A percentile compares a stretch with the other conserved stretches of the same genome.
Conservation (phyloP, 352 stramenopile genomes). For the Phytophthora agathidicida region DNA sequence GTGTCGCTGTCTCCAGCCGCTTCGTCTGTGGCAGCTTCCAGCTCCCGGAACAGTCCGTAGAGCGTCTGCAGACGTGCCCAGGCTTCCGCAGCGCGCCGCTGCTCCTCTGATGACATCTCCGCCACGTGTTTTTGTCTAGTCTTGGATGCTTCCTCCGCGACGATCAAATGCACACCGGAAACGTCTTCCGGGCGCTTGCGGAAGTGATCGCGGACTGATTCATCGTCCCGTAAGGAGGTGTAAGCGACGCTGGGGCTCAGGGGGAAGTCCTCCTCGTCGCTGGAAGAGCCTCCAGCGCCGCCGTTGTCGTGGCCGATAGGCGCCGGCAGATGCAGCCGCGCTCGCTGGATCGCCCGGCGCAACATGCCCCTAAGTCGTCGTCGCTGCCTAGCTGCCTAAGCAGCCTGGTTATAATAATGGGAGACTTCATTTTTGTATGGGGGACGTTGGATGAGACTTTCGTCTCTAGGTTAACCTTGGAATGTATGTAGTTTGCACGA, state of each 20-base stretch:
- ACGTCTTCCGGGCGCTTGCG: constrained; percentile 36
- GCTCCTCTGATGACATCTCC: constrained; percentile 43
- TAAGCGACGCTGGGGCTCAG: constrained; percentile 53
- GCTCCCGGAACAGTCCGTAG: constrained; percentile 63
- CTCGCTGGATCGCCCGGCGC: constrained; percentile 58
- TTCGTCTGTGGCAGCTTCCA: constrained; percentile 31
- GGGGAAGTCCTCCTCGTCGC: constrained; percentile 27
- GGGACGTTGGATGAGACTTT: neutral
- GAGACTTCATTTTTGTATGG: constrained; percentile 16
- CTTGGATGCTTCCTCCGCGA: constrained; percentile 6
- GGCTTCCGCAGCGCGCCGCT: constrained; percentile 54
- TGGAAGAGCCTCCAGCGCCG: constrained; percentile 34
- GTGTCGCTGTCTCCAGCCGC: constrained; percentile 26
- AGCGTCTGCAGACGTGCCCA: constrained; percentile 65
- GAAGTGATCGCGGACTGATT: constrained; percentile 32
- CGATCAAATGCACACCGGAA: constrained; percentile 28
- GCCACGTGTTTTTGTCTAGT: constrained; percentile 29
- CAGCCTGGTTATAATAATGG: constrained; percentile 5
- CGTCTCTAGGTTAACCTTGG: constrained; percentile 2
- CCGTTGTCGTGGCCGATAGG: constrained; percentile 66
- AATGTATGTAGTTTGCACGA: constrained; percentile 16
- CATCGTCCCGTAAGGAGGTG: constrained; percentile 37
- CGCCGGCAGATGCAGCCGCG: constrained; percentile 62
- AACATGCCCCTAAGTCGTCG: constrained; percentile 45
- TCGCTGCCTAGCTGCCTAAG: constrained; percentile 4